Evolutionary conservation across 345 rosid genomes (phyloP).

Genomic region (Turnera subulata): DNA sequence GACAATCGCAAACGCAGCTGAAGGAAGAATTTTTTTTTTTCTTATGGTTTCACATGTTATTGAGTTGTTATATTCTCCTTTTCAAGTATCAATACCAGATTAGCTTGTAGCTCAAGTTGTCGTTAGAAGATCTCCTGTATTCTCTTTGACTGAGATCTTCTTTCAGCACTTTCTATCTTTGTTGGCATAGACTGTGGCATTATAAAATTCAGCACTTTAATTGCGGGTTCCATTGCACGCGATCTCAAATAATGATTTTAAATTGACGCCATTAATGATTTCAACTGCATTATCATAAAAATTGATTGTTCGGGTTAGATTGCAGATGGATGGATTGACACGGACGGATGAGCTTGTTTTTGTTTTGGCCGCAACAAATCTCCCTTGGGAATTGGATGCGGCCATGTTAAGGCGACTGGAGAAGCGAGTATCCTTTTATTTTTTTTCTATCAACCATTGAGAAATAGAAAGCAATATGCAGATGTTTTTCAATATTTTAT

Average conservation of each 20-base stretch:
- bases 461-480: too few species aligned
- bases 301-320: conserved; percentile 21
- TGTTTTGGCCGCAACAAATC: conserved; percentile 96
- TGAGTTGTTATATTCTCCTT: background rate
- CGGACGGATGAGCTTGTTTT: conserved; percentile 83
- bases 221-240: background rate
- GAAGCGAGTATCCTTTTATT: conserved; percentile 79
- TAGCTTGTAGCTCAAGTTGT: background rate
- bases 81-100: conserved; percentile 1
- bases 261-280: background rate
- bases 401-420: conserved; percentile 98
- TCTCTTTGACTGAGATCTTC: background rate
- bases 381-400: conserved; percentile 98
- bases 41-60: background rate
- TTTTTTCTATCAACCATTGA: background rate
- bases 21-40: too few species aligned
- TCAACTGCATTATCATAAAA: conserved; percentile 9
- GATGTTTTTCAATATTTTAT: too few species aligned
- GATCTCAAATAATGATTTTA: too few species aligned
- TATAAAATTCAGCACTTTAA: too few species aligned
- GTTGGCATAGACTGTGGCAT: too few species aligned
- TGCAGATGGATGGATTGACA: conserved; percentile 97
- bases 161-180: too few species aligned
- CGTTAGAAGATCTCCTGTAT: background rate
- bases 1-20: too few species aligned